Evolutionary conservation across 2,329 filamentous ascomycete species (phyloP), one percentile per base, ranked within the genome.

Genomic region (Bipolaris oryzae): DNA sequence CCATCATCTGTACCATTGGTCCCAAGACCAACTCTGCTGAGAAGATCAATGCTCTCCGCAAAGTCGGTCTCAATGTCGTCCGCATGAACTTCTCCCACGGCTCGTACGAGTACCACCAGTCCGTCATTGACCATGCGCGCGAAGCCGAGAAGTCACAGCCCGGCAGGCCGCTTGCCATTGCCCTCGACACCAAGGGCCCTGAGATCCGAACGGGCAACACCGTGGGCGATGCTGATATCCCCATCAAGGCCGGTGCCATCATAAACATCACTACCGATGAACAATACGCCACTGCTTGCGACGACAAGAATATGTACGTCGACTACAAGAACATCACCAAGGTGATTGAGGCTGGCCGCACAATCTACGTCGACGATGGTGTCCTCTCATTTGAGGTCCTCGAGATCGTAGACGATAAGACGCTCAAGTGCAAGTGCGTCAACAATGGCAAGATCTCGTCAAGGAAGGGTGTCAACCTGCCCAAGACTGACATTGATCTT

Each of bases 261-360:
- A 80, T 99, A 79, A 97, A 96, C 86, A 90, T 99, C 80, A 97
- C 95, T 75, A 99, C 95, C 57, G 93, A 99, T 76, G 93, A 98
- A 47, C 82, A 92, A 77, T 98, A 97, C 79, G 90, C 89, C 70
- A 90, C 89, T 55, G 81, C 87, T 57, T 93, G 89, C 74, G 90
- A 96, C 79, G 89, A 91, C 71, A 86, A 93, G 82, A 96, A 96
- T 85, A 96, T 99, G 95, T 97, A 92, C 75, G 90, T 98, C 74
- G 94, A 98, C 84, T 98, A 99, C 86, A 96, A 96, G 88, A 99
- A 99, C 85, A 98, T 99, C 81, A 97, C 94, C 81, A 96, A 96
- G 83, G 95, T 99, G 71, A 98, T 99, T 75, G 80, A 90, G 77
- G 83, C 86, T 58, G 95, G 94, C 74, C 93, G 95, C 73, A 89